Evolutionary conservation across 345 rosid genomes (phyloP).

Genomic region (Ceriops zippeliana): DNA sequence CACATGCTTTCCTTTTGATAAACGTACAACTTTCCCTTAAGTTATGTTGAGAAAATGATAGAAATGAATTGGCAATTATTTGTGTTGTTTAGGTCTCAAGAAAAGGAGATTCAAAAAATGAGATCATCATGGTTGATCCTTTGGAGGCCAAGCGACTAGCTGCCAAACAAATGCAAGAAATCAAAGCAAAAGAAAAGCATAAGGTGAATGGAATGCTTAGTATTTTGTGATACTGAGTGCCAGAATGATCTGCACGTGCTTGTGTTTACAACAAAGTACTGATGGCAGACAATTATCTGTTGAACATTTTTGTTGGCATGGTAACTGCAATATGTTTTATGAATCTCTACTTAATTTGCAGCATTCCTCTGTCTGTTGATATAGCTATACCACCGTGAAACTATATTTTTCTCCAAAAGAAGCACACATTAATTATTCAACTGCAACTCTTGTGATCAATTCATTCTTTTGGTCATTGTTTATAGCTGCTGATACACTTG

Average conservation of each 20-base stretch:
- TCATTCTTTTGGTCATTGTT: too few relatives aligned
- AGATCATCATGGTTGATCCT: conserved; percentile 86
- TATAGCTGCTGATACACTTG: too few relatives aligned
- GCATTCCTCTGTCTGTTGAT: too few relatives aligned
- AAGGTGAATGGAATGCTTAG: conserved; percentile 37
- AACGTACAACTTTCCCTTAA: background rate
- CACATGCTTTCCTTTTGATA: background rate
- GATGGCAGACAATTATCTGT: background rate
- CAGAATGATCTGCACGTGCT: too few relatives aligned
- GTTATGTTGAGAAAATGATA: background rate
- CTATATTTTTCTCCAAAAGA: too few relatives aligned
- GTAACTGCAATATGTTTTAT: too few relatives aligned
- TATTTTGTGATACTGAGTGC: background rate
- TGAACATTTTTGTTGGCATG: background rate
- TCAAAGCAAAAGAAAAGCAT: conserved; percentile 56
- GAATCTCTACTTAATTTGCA: too few relatives aligned
- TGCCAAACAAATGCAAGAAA: conserved; percentile 60
- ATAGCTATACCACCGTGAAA: too few relatives aligned
- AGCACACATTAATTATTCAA: too few relatives aligned
- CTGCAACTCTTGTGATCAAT: too few relatives aligned
- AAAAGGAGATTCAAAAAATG: conserved; percentile 29
- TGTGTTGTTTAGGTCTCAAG: conserved; percentile 38
- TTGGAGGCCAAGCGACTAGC: conserved; percentile 83
- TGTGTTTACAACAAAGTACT: too few relatives aligned
- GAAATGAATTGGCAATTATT: background rate